Evolutionary conservation across 306 rosid species (phyloP), one percentile per base, ranked within the genome.

Genomic region (Vigna hirtella): DNA sequence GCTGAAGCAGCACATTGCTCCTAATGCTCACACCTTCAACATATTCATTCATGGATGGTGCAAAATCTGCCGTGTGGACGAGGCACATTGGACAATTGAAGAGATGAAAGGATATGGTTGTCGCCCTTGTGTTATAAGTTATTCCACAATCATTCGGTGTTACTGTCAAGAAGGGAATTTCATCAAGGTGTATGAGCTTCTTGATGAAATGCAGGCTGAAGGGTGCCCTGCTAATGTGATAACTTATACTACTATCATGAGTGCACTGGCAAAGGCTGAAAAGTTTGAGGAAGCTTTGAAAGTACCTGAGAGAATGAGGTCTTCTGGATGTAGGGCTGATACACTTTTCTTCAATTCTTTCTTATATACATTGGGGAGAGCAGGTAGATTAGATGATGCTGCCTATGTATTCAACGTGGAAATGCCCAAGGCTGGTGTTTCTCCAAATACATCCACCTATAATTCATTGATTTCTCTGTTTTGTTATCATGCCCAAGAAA

Each of bases 1-100:
- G 78, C 85, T 92, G 62, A 94, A 89, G 83, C 82, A 79, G 12
- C 85, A 92, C 74, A 87, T 94, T 72, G 71, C 86, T 8, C 93
- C 98, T 1, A 85, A 85, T 74, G 96, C 90, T 77, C 77, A 84
- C 87, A 90, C 97, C 2, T 94, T 90, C 52, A 94, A 92, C 80
- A 92, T 89, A 79, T 85, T 92, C 61, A 88, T 92, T 76, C 97
- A 92, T 26, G 98, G 98, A 34, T 94, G 97, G 97, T 92, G 95
- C 91, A 92, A 94, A 74, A 57, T 85, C 38, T 72, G 81, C 16
- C 87, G 91, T 16, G 91, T 90, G 14, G 97, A 94, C 1, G 97
- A 94, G 87, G 97, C 97, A 0, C 89, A 87, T 72, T 94, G 98
- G 97, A 94, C 97, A 0, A 84, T 92, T 22, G 87, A 89, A 71